Base-by-base conservation (phyloP, 2,329 filamentous ascomycete genomes). In the Arthrobotrys pseudoclavata region DNA sequence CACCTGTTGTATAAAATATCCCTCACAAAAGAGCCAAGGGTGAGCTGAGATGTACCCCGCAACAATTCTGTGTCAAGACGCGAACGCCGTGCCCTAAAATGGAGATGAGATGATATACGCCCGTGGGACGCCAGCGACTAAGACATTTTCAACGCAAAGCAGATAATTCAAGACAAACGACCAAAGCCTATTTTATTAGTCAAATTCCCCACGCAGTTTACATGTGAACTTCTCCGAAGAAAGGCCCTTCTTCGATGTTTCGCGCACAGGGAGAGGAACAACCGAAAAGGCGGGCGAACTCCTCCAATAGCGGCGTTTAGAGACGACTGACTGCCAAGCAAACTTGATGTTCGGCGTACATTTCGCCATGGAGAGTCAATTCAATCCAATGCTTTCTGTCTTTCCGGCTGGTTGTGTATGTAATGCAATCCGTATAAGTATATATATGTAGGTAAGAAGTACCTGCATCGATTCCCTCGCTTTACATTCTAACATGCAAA, bases 221-320 rank as follows among this genome's bases (percentile, higher is more conserved):
- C 66, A 69, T 53, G 53, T 61, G 66, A 61, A 68, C 52, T 18
- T 57, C 13, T 69, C n/a, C 29, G 7, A 47, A 37, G 52, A 34
- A 9, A 1, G 7, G 31, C 6, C 31, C 20, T 20, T 60, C 12
- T 37, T 60, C 55, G 31, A 37, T 37, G 31, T 60, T 60, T 60
- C 55, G 55, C 31, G 40, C 29, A 13, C 24, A 47, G 26, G 52
- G 13, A 29, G 67, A 70, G 60, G 47, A 26, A 45, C 53, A 50
- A 48, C 60, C 40, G 31, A 61, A 61, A 68, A 45, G 24, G 34
- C 12, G 29, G 37, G 53, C 31, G 67, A 70, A 62, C 67, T 70
- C 67, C 67, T 69, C 66, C 66, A 50, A 10, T 13, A 50, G 66
- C 62, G 66, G 66, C 66, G 66, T 42, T 57, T 40, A n/a, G 20